Evolutionary conservation across 306 rosid genomes (phyloP).

Genomic region (Quercus cerris): DNA sequence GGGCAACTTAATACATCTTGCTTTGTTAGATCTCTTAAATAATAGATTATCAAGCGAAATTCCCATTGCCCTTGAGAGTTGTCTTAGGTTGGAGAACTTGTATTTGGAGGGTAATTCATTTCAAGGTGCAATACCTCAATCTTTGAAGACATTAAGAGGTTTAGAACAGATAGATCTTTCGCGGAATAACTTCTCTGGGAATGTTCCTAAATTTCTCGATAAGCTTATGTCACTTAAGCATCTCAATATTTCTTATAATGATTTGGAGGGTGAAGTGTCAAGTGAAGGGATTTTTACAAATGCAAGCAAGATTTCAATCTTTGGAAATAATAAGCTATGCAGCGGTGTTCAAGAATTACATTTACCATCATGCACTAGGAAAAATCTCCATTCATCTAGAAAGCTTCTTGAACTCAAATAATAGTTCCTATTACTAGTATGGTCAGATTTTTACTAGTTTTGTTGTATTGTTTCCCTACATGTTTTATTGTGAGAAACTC

Average conservation of each 20-base stretch:
- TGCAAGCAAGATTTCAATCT: slow-evolving; percentile 10
- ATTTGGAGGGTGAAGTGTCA: slow-evolving; percentile 35
- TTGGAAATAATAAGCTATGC: slow-evolving; percentile 31
- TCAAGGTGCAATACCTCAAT: slow-evolving; percentile 32
- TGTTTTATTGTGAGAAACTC: neutral
- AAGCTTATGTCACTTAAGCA: slow-evolving; percentile 10
- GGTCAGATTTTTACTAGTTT: slow-evolving; percentile 4
- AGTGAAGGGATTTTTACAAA: slow-evolving; percentile 29
- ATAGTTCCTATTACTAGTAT: slow-evolving; percentile 15
- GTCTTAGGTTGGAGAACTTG: slow-evolving; percentile 27
- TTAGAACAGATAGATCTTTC: slow-evolving; percentile 33
- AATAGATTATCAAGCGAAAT: slow-evolving; percentile 32
- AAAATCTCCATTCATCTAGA: neutral
- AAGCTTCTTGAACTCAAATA: slow-evolving; percentile 7
- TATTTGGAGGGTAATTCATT: slow-evolving; percentile 37
- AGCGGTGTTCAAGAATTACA: slow-evolving; percentile 35
- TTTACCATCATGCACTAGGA: slow-evolving; percentile 24
- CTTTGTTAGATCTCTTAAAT: slow-evolving; percentile 21
- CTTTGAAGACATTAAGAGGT: slow-evolving; percentile 31
- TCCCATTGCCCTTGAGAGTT: slow-evolving; percentile 28
- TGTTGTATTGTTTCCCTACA: slow-evolving; percentile 10
- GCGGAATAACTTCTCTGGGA: slow-evolving; percentile 30
- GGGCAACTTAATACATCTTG: slow-evolving; percentile 19
- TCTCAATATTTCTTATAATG: slow-evolving; percentile 34
- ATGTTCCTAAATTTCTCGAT: slow-evolving; percentile 33